A percentile compares a stretch with the other conserved stretches of the same genome.
These are phyloP conservation scores for Mortierella claussenii DNA, from an alignment of 192 early-diverging fungal genomes.

Conservation along the genomic window DNA sequence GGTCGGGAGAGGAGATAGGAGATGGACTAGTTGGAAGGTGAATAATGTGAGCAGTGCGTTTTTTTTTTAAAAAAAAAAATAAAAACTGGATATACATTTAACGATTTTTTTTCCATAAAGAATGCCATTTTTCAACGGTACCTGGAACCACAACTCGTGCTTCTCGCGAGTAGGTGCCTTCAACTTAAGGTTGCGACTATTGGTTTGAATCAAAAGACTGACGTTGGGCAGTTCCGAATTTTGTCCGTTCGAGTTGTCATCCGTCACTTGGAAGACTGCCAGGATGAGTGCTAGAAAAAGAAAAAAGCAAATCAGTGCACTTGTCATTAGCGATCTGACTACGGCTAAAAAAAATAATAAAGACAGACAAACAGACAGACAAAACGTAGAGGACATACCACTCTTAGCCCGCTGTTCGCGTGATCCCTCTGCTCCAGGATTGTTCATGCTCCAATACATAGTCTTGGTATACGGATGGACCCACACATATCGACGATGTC, in stretches of 20 bases:
- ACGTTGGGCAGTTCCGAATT: constrained; percentile 60
- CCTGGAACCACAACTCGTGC: constrained; percentile 80
- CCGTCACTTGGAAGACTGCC: constrained; percentile 64
- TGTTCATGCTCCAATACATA: constrained; percentile 77
- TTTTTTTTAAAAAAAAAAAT: not conserved
- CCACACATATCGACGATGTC: constrained; percentile 82
- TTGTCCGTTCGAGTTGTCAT: constrained; percentile 40
- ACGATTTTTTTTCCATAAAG: not conserved
- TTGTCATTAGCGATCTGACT: too few relatives aligned
- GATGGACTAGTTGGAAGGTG: constrained; percentile 38
- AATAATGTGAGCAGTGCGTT: not conserved
- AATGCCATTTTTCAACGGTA: constrained; percentile 17
- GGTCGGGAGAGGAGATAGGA: constrained; percentile 37
- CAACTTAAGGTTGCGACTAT: constrained; percentile 76
- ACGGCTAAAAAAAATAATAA: not conserved
- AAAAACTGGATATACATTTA: not conserved
- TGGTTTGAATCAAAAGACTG: constrained; percentile 75
- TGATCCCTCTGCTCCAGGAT: constrained; percentile 62
- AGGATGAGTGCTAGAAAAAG: constrained; percentile 68
- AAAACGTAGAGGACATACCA: constrained; percentile 58
- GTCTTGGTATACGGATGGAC: constrained; percentile 84
- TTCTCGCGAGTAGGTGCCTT: constrained; percentile 71
- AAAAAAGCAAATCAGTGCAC: constrained; percentile 1
- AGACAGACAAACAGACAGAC: too few relatives aligned
- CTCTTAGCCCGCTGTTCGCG: constrained; percentile 56